Percentiles rank a stretch among this genome's conserved stretches.
phyloP scores from a whole-genome alignment of 2,329 filamentous ascomycete genomes.

The Celoporthe dispersa region DNA sequence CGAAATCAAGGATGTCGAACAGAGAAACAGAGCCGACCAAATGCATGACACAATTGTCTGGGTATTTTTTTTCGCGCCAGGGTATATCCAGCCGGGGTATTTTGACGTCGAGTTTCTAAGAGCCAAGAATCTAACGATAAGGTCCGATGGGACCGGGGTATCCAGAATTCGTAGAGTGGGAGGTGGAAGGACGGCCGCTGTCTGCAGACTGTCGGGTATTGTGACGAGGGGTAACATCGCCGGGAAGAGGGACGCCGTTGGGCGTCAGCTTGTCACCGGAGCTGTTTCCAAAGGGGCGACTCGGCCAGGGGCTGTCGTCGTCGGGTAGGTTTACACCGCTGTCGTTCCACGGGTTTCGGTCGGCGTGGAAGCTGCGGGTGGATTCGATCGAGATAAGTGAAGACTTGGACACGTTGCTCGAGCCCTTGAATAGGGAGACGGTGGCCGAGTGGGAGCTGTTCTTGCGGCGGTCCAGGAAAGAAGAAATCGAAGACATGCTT shows the following conservation, averaged over 20 bases:
- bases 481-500: constrained; percentile 91
- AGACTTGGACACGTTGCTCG: constrained; percentile 87
- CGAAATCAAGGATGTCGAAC: constrained; percentile 43
- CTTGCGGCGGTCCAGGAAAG: constrained; percentile 95
- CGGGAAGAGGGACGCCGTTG: constrained; percentile 66
- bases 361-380: constrained; percentile 84
- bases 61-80: constrained; percentile 61
- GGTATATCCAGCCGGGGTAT: constrained; percentile 69
- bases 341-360: constrained; percentile 98
- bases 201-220: constrained; percentile 83
- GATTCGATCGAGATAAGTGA: constrained; percentile 96
- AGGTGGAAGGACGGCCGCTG: constrained; percentile 90
- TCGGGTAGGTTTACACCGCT: constrained; percentile 93
- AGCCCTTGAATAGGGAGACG: constrained; percentile 88
- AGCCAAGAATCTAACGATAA: constrained; percentile 73
- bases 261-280: constrained; percentile 65
- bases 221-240: constrained; percentile 84
- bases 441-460: constrained; percentile 86
- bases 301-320: constrained; percentile 74
- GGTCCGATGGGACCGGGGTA: constrained; percentile 91
- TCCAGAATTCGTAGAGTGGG: constrained; percentile 94
- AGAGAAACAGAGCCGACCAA: constrained; percentile 47
- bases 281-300: constrained; percentile 68
- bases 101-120: constrained; percentile 50
- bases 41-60: constrained; percentile 49